Evolutionary conservation across 164 flowering plant species (phyloP).

Genomic region (Vitis rotundifolia): DNA sequence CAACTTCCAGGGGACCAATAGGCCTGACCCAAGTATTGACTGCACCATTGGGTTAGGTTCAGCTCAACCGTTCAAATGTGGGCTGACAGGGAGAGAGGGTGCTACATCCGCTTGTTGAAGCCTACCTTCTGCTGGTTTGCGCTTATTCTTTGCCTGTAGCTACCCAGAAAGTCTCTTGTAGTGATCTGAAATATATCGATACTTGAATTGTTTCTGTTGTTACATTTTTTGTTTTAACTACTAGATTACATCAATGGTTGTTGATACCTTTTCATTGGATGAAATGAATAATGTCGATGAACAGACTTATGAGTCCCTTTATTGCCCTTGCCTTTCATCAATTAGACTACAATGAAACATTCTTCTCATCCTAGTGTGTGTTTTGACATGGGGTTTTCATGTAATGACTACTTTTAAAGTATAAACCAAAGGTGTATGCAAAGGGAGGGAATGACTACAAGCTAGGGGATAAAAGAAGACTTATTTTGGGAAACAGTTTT

Average conservation of each 20-base stretch:
- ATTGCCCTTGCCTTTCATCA: no score
- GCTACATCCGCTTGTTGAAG: not conserved
- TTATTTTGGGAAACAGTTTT: no score
- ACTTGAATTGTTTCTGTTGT: no score
- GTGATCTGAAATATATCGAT: not conserved
- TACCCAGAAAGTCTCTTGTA: not conserved
- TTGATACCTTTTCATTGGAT: no score
- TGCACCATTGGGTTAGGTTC: slow-evolving; percentile 20
- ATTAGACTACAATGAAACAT: not conserved
- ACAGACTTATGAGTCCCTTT: no score
- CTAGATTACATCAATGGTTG: no score
- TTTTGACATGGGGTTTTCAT: no score
- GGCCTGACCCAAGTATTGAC: slow-evolving; percentile 37
- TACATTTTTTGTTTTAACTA: no score
- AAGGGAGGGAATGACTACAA: not conserved
- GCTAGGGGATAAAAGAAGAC: not conserved
- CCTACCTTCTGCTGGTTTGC: not conserved
- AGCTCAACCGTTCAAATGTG: slow-evolving; percentile 30
- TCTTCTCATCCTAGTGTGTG: no score
- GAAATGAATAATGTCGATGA: no score
- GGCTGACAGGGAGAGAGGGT: slow-evolving; percentile 1
- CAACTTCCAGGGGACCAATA: slow-evolving; percentile 36
- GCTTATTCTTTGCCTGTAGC: not conserved
- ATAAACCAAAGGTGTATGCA: no score
- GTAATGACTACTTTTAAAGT: no score